Evolutionary conservation across 257 asterid genomes (phyloP).

Genomic region (Knoxia roxburghii): DNA sequence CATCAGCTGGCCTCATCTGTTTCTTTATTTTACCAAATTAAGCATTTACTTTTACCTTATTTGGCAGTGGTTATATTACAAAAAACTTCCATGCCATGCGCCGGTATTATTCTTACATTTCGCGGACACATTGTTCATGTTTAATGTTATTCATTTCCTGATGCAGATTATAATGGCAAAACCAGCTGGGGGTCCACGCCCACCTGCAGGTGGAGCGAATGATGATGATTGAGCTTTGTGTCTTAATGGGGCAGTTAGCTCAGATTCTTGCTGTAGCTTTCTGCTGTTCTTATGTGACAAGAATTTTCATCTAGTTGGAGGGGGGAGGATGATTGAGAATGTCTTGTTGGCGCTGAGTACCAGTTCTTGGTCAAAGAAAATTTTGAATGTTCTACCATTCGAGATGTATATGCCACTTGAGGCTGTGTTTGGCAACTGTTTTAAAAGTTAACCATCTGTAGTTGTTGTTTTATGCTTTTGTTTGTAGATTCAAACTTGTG

Average conservation of each 20-base stretch:
- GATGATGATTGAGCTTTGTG: conserved; percentile 33
- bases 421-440: not conserved
- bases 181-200: conserved; percentile 55
- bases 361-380: not conserved
- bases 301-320: not conserved
- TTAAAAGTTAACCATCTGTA: not conserved
- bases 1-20: not conserved
- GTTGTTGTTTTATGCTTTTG: not conserved
- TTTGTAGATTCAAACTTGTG: not conserved
- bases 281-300: not conserved
- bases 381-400: conserved; percentile 9
- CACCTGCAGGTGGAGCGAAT: conserved; percentile 36
- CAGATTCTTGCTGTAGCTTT: not conserved
- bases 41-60: not conserved
- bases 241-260: not conserved
- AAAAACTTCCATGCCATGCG: not conserved
- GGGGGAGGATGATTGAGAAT: not conserved
- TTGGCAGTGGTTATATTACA: not conserved
- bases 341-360: not conserved
- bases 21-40: not conserved
- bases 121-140: not conserved
- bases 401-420: not conserved
- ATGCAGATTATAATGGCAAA: conserved; percentile 53
- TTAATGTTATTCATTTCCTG: not conserved
- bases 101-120: too few relatives aligned